Conservation (phyloP, 106 monocot species). For the Allium sativum region DNA sequence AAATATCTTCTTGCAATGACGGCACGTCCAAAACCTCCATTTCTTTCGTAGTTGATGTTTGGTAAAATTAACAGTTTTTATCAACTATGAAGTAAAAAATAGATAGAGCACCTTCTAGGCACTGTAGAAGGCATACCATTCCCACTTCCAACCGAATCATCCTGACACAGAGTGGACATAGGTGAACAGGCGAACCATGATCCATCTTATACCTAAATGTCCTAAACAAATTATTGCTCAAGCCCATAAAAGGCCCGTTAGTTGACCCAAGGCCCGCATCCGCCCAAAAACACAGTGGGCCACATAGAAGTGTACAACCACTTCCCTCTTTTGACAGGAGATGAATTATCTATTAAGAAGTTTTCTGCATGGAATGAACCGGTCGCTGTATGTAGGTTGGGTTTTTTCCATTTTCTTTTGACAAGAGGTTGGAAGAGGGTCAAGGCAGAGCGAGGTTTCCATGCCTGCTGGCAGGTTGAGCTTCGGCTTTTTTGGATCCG, state of each 20-base stretch:
- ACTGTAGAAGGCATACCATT: constrained; percentile 32
- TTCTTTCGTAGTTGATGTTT: no score
- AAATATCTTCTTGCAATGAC: constrained; percentile 91
- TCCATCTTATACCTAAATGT: constrained; percentile 88
- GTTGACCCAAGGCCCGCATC: constrained; percentile 21
- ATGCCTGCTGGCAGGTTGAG: constrained; percentile 62
- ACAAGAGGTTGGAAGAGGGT: constrained; percentile 31
- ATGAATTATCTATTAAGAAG: constrained; percentile 38
- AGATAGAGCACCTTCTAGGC: constrained; percentile 48
- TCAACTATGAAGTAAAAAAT: no score
- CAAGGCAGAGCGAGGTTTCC: constrained; percentile 51
- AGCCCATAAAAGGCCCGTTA: constrained; percentile 41
- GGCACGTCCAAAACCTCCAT: constrained; percentile 88
- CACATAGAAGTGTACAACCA: constrained; percentile 59
- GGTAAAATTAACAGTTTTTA: no score
- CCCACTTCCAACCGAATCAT: constrained; percentile 10
- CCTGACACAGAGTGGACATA: constrained; percentile 28
- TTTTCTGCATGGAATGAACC: constrained; percentile 89
- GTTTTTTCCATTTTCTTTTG: constrained; percentile 46
- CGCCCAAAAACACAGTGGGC: constrained; percentile 63
- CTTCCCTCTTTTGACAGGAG: constrained; percentile 65
- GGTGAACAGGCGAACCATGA: constrained; percentile 69
- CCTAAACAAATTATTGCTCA: constrained; percentile 81
- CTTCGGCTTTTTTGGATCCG: constrained; percentile 43
- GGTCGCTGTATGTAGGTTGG: constrained; percentile 77